Evolutionary conservation across 208 protist genomes (phyloP), one percentile per base, ranked within the genome.

Genomic region (Novymonas esmeraldas): DNA sequence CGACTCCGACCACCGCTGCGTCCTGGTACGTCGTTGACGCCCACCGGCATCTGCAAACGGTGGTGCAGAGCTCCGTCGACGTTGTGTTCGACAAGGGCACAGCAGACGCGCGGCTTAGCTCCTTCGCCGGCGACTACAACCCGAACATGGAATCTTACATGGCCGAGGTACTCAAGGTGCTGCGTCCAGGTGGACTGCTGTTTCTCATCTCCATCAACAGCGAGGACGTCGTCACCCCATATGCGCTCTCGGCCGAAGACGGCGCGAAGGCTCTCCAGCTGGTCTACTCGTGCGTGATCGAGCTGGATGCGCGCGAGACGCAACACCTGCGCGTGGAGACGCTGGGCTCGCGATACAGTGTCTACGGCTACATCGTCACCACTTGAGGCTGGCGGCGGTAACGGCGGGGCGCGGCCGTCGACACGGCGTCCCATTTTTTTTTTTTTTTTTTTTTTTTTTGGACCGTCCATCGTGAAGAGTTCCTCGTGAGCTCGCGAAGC

Each of bases 131-230:
- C 0, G 76, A 83, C 24, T 77, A 68, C 58, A 90, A 90, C 55
- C 79, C 79, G 6, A 90, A 90, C 54, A 75, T 78, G 38, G 70
- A 69, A 24, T 56, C 65, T 13, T 87, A 87, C 66, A 58, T 72
- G 22, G 44, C 50, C 10, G 56, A 90, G 46, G 71, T 66, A 29
- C 49, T 90, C 0, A 61, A 71, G 38, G 68, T 75, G 6, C 54
- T 87, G 33, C 63, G 65, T 2, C 56, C 58, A 7, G 84, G 81
- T 39, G 81, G 81, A 0, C 14, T 73, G 0, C 45, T 82, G 34
- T 85, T 87, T 42, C n/a, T 90, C 64, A 82, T 90, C 55, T 85
- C 78, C 10, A 90, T 87, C 50, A 90, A 90, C 66, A 67, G 70
- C 31, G 77, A 71, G 31, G 81, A 87, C 34, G 66, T 87, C 0